A percentile compares a stretch with the other conserved stretches of the same genome.
Evolutionary conservation across 2,329 filamentous ascomycete species (phyloP).

Genomic region (Verticillium zaregamsianum): DNA sequence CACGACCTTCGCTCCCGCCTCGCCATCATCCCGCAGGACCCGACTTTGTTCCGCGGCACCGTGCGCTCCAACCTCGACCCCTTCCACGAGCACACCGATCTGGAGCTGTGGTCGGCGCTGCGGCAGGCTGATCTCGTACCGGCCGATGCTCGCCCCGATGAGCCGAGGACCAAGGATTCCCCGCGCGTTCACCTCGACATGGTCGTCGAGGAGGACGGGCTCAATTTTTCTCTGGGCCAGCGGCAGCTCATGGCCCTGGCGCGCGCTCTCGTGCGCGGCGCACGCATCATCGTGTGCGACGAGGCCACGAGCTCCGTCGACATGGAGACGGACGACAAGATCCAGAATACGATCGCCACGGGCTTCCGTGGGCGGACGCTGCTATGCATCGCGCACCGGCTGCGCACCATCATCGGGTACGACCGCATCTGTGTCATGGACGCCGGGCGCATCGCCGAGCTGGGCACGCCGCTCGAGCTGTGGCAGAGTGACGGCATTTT

Average conservation of each 20-base stretch:
- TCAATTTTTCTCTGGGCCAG: conserved; percentile 94
- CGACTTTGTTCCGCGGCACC: conserved; percentile 77
- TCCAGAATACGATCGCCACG: conserved; percentile 80
- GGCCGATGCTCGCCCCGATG: conserved; percentile 23
- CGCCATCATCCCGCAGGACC: conserved; percentile 81
- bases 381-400: conserved; percentile 85
- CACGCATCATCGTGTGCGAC: conserved; percentile 93
- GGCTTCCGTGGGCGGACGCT: conserved; percentile 85
- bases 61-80: conserved; percentile 77
- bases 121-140: conserved; percentile 71
- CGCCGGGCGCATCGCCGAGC: conserved; percentile 77
- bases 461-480: conserved; percentile 70
- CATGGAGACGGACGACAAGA: conserved; percentile 95
- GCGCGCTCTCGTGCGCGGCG: conserved; percentile 79
- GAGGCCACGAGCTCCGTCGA: conserved; percentile 92
- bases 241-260: conserved; percentile 93
- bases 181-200: conserved; percentile 75
- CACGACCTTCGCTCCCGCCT: conserved; percentile 72
- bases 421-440: conserved; percentile 98
- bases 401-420: conserved; percentile 90
- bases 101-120: conserved; percentile 73
- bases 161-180: conserved; percentile 20
- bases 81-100: conserved; percentile 72
- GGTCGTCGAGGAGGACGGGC: conserved; percentile 84
- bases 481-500: conserved; percentile 76